These are phyloP conservation scores for Marasmius fiardii DNA, from an alignment of 1,284 basidiomycete species.

Conservation along the genomic window DNA sequence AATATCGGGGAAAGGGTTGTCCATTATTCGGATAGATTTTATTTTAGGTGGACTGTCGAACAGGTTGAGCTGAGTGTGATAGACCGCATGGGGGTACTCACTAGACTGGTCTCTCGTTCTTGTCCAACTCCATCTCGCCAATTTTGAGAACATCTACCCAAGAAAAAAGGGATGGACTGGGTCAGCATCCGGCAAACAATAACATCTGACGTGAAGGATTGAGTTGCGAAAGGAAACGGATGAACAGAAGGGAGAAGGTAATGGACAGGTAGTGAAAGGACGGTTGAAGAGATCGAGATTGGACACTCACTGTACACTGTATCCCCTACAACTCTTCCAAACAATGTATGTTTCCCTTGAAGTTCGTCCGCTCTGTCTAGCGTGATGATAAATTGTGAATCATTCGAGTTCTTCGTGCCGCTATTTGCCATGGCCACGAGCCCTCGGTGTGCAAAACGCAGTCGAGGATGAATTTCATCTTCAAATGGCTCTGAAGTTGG, in stretches of 20 bases:
- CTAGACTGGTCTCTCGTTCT: slow-evolving; percentile 84
- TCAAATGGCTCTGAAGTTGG: slow-evolving; percentile 71
- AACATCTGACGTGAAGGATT: neutral
- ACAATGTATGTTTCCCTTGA: slow-evolving; percentile 86
- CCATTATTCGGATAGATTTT: slow-evolving; percentile 76
- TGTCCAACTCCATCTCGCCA: slow-evolving; percentile 83
- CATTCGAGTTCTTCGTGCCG: slow-evolving; percentile 80
- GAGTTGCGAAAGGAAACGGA: too few species aligned
- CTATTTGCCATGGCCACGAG: slow-evolving; percentile 94
- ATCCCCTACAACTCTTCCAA: slow-evolving; percentile 78
- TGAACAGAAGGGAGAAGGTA: neutral
- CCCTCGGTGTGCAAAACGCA: slow-evolving; percentile 83
- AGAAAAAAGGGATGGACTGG: slow-evolving; percentile 1
- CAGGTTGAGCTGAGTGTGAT: neutral
- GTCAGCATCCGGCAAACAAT: too few species aligned
- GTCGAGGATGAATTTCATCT: slow-evolving; percentile 91
- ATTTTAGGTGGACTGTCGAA: slow-evolving; percentile 81
- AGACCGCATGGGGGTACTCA: slow-evolving; percentile 34
- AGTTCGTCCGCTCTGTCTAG: slow-evolving; percentile 90
- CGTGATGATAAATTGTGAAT: slow-evolving; percentile 90
- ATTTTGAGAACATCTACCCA: slow-evolving; percentile 83
- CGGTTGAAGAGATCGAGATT: slow-evolving; percentile 1
- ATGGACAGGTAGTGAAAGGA: neutral
- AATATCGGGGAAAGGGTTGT: slow-evolving; percentile 95
- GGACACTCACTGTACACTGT: slow-evolving; percentile 78